Evolutionary conservation across 2,329 filamentous ascomycete species (phyloP), one percentile per base, ranked within the genome.

Genomic region (Pseudocercospora ulei): DNA sequence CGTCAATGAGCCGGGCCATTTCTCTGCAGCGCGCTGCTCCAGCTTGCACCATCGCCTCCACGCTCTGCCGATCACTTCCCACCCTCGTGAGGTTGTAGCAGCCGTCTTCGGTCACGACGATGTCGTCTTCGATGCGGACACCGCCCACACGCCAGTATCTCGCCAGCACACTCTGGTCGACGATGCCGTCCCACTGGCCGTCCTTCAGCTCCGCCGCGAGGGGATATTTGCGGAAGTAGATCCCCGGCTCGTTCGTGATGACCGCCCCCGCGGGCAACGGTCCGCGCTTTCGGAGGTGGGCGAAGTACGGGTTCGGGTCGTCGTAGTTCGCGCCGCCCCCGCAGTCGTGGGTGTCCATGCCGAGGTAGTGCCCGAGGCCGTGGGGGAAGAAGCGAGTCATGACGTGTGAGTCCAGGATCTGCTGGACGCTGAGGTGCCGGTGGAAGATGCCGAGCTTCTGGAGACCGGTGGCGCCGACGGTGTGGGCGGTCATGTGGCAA

Each of bases 211-310:
- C 79, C 12, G 74, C 73, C 63, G 84, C 73, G 43, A 87, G 73
- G 47, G 82, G 85, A 38, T 76, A 78, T 22, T 72, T 69, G 58
- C 78, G 80, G 62, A 87, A 87, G 61, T 87, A 87, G 24, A 79
- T 78, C 12, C 90, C 90, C 7, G 90, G 90, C 67, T 98, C 90
- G 24, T 96, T 88, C 0, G 90, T 98, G 37, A 98, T 78, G 14
- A 98, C 84, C 34, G 80, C 80, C 5, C 82, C 80, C 7, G 48
- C 53, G 8, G 53, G 55, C 38, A 59, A 14, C 9, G 37, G 48
- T 7, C 57, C 57, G 37, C 90, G 70, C 24, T 93, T 78, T 28
- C 90, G 72, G 44, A 98, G 66, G 57, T 95, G 96, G 37, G 76
- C 72, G 65, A 95, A 96, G 71, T 95, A 76, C 22, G 74, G 68